Evolutionary conservation across 2,329 filamentous ascomycete species (phyloP), one percentile per base, ranked within the genome.

Genomic region (Apiospora kogelbergensis): DNA sequence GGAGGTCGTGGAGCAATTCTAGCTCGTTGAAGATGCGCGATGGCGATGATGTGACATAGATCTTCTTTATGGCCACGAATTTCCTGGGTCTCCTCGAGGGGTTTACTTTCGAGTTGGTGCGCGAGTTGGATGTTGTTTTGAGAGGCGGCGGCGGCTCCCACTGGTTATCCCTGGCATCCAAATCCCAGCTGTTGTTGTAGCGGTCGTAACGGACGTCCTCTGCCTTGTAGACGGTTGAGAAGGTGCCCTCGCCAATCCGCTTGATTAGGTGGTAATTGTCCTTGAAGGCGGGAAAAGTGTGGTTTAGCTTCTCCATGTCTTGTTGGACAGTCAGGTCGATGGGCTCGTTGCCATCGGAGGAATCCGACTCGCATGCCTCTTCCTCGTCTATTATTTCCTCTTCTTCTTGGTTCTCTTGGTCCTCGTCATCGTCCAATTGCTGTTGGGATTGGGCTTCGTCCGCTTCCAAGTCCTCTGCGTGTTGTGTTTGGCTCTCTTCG

Each of bases 171-270:
- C 86, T 80, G 72, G 88, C 86, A 69, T 90, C 90, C 46, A 92
- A 79, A 76, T 98, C 95, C 94, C 95, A 98, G 72, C 91, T 88
- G 78, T 98, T 98, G 72, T 92, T 84, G 80, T 93, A 97, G 70
- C 87, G 84, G 72, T 96, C 89, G 79, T 98, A 97, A 68, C 91
- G 86, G 33, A 98, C 83, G 78, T 99, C 96, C 80, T 98, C 94
- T 24, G 97, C 96, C 80, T 99, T 99, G 86, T 99, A 99, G 15
- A 99, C 96, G 1, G 96, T 98, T 0, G 96, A 98, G 79, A 99
- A 99, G 1, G 96, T 99, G 69, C 96, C 96, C 88, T 99, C 96
- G 77, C 96, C 96, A 77, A 99, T 99, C 71, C 95, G 91, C 81
- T 98, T 98, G 78, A 99, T 96, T 68, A 99, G 83, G 67, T 95